A percentile compares a stretch with the other conserved stretches of the same genome.
Evolutionary conservation across 345 rosid genomes (phyloP).

Genomic region (Gossypium longicalyx): DNA sequence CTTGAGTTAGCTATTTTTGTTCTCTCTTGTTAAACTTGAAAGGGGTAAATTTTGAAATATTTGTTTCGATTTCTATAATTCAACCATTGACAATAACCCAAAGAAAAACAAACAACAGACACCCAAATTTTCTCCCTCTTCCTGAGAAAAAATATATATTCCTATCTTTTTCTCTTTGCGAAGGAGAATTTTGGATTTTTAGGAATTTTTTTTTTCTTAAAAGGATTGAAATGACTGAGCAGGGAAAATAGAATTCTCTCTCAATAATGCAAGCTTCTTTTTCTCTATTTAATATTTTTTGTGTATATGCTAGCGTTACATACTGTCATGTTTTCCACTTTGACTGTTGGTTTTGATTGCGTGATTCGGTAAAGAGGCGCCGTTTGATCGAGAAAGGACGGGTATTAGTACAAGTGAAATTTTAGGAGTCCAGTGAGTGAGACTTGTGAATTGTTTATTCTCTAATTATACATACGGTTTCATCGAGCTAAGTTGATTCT

Average conservation of each 20-base stretch:
- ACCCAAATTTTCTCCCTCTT: background rate
- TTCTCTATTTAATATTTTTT: background rate
- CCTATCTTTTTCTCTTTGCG: background rate
- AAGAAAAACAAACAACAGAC: background rate
- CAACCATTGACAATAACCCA: slow-evolving; percentile 10
- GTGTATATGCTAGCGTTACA: background rate
- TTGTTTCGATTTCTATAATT: background rate
- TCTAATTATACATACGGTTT: too few relatives aligned
- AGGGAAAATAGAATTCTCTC: background rate
- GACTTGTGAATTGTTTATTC: too few relatives aligned
- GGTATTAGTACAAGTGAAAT: too few relatives aligned
- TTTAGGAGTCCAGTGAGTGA: too few relatives aligned
- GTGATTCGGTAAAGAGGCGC: background rate
- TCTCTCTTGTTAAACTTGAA: background rate
- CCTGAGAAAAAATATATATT: background rate
- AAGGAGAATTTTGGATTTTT: background rate
- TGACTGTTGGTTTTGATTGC: background rate
- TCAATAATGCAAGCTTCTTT: background rate
- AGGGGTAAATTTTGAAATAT: background rate
- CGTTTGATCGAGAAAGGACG: background rate
- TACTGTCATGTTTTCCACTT: background rate
- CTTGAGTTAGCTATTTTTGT: background rate
- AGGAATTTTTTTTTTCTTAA: background rate
- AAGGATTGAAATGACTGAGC: background rate
- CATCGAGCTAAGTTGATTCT: too few relatives aligned